These are phyloP conservation scores for Pulicaria dysenterica DNA, from an alignment of 129 eudicot species.

Conservation along the genomic window DNA sequence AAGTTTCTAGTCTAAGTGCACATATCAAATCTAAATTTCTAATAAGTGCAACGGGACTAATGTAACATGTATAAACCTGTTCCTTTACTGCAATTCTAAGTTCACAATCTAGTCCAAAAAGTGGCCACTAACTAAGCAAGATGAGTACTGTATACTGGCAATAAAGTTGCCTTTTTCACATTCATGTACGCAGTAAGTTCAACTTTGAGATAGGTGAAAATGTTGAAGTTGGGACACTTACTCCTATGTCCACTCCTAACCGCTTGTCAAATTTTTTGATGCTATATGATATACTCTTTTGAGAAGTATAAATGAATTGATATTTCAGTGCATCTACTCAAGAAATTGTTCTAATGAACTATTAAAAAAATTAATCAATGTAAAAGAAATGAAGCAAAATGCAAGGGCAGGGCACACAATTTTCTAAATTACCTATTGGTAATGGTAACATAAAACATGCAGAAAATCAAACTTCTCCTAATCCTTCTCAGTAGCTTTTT, in stretches of 20 bases:
- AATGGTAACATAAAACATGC: not conserved
- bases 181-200: not conserved
- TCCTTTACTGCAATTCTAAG: not conserved
- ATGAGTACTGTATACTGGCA: not conserved
- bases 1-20: too few species aligned
- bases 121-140: not conserved
- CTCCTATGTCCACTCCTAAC: not conserved
- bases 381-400: not conserved
- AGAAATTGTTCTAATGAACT: not conserved
- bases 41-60: not conserved
- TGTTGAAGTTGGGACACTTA: not conserved
- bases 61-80: not conserved
- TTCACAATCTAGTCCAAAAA: not conserved
- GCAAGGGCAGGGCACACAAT: not conserved
- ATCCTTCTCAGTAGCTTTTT: too few species aligned
- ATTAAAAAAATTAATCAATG: not conserved
- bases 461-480: not conserved
- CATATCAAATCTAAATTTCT: not conserved
- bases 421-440: not conserved
- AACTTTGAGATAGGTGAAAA: not conserved
- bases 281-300: not conserved
- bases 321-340: not conserved
- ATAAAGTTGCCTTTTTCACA: not conserved
- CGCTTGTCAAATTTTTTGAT: not conserved
- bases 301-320: not conserved